Evolutionary conservation across 1,284 basidiomycete species (phyloP), one percentile per base, ranked within the genome.

Genomic region (Ustilago trichophora): DNA sequence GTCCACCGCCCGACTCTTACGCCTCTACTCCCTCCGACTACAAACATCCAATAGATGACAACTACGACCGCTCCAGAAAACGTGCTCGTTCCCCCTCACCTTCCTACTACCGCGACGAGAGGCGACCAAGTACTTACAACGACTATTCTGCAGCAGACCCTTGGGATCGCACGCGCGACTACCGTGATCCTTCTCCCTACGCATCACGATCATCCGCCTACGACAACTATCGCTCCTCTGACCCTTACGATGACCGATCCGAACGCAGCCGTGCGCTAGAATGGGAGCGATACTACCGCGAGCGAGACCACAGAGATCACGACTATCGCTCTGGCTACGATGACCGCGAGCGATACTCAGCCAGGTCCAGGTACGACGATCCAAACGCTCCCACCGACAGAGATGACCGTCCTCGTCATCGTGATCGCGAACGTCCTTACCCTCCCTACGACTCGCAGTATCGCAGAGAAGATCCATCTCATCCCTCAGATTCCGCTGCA

Each of bases 231-330:
- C 55, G 64, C 27, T 25, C 47, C 10, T 11, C 53, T 10, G 69
- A 67, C 25, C 36, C 52, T 8, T 63, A 66, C 40, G 69, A 72
- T 18, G 55, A 62, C 18, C 55, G 52, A 1, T 34, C 29, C 45
- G 69, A 72, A 5, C 51, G 69, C 12, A 42, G 21, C 11, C 65
- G 65, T 18, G 49, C 62, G 1, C 41, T 45, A 29, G 67, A 70
- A 38, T 70, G 67, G 67, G 49, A 70, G 5, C 48, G 62, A 1
- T 70, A 66, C 51, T 65, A 70, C 29, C 70, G 70, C 33, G 60
- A 65, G n/a, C 36, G 56, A 12, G 64, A 64, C 13, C 49, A 52
- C 8, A 41, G 53, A 12, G 54, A 63, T 5, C 59, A 63, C 32
- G 48, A 55, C 35, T 56, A 63, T 24, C 51, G 52, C 22, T 48